Percentiles rank a stretch among this genome's conserved stretches.
Evolutionary conservation across 2,329 filamentous ascomycete species (phyloP).

Genomic region (Fusarium staphyleae): DNA sequence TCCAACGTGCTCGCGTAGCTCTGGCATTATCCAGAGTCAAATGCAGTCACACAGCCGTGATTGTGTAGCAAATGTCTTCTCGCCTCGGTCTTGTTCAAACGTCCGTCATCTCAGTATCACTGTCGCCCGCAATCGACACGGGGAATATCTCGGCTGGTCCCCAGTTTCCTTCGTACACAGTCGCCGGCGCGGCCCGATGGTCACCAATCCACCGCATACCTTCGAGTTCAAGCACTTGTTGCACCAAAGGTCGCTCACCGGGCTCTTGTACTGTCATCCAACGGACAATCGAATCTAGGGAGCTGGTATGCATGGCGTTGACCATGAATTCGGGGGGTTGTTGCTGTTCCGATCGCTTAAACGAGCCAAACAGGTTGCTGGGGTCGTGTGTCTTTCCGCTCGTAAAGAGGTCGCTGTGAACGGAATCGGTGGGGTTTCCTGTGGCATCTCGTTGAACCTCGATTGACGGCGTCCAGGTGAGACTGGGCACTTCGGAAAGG

Average conservation of each 20-base stretch:
- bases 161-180: conserved; percentile 95
- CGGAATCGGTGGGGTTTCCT: conserved; percentile 53
- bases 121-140: conserved; percentile 48
- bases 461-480: conserved; percentile 81
- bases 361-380: conserved; percentile 52
- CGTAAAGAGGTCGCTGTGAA: conserved; percentile 47
- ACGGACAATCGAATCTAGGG: conserved; percentile 82
- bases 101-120: conserved; percentile 67
- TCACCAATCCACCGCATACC: conserved; percentile 82
- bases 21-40: conserved; percentile 46
- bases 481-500: conserved; percentile 84
- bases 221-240: conserved; percentile 74
- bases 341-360: conserved; percentile 58
- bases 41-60: conserved; percentile 32
- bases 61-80: neutral
- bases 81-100: conserved; percentile 49
- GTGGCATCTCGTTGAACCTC: conserved; percentile 76
- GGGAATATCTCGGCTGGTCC: conserved; percentile 71
- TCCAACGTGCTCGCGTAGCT: conserved; percentile 29
- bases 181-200: conserved; percentile 85
- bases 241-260: conserved; percentile 72
- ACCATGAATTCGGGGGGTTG: conserved; percentile 88
- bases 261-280: conserved; percentile 88
- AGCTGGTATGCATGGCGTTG: conserved; percentile 73
- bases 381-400: conserved; percentile 45